phyloP scores from a whole-genome alignment of 352 stramenopile genomes.

The Phytophthora pistaciae region DNA sequence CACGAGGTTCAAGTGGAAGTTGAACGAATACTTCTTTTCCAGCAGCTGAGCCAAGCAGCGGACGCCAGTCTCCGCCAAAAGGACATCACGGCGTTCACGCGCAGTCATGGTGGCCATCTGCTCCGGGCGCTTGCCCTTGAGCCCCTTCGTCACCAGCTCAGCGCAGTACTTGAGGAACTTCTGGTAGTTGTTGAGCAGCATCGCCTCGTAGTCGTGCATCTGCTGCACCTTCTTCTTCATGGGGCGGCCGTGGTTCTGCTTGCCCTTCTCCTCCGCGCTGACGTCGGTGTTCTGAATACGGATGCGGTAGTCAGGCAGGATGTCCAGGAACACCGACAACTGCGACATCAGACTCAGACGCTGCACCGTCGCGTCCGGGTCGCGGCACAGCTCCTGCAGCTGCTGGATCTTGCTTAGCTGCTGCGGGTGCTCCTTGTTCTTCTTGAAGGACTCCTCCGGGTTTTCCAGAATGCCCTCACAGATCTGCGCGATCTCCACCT shows the following conservation, averaged over 20 bases:
- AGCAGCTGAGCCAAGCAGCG: conserved; percentile 84
- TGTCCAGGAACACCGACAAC: conserved; percentile 96
- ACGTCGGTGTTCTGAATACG: conserved; percentile 85
- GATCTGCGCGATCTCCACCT: conserved; percentile 89
- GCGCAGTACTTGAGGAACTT: conserved; percentile 84
- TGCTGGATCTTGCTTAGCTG: conserved; percentile 86
- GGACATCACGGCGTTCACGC: conserved; percentile 54
- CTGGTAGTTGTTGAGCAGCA: conserved; percentile 86
- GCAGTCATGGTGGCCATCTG: conserved; percentile 44
- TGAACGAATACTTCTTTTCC: conserved; percentile 88
- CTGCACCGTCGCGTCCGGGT: conserved; percentile 79
- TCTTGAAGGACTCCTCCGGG: conserved; percentile 89
- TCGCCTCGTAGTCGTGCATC: conserved; percentile 85
- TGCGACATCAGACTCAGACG: conserved; percentile 94
- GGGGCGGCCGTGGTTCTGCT: conserved; percentile 84
- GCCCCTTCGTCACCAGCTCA: conserved; percentile 62
- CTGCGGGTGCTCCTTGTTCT: conserved; percentile 85
- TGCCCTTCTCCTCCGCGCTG: conserved; percentile 75
- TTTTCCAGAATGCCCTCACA: conserved; percentile 91
- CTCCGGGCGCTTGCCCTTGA: conserved; percentile 64
- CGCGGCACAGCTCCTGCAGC: conserved; percentile 71
- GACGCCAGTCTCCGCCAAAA: conserved; percentile 71
- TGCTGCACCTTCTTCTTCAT: conserved; percentile 91
- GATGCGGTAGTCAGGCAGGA: conserved; percentile 96
- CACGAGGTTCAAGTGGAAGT: conserved; percentile 89